Evolutionary conservation across 2,329 filamentous ascomycete genomes (phyloP).

Genomic region (Thielaviopsis ethacetica): DNA sequence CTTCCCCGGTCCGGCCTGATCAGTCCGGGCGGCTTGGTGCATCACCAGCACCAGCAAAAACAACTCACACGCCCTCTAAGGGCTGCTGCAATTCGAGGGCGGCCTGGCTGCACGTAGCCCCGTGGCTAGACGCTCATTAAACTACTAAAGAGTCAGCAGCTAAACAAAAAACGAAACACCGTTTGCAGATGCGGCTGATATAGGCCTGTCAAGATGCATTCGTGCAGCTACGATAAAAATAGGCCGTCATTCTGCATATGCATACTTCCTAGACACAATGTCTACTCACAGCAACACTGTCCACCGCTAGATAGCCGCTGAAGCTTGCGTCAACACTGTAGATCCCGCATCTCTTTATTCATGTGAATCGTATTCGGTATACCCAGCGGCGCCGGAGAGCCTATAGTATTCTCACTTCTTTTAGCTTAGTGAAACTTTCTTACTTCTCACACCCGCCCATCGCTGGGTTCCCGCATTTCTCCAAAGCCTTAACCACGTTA

Average conservation of each 20-base stretch:
- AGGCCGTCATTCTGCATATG: not conserved
- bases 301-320: not conserved
- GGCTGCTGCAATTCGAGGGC: not conserved
- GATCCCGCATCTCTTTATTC: not conserved
- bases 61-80: not conserved
- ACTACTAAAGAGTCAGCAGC: not conserved
- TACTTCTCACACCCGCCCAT: not conserved
- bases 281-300: too few relatives aligned
- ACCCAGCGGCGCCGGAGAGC: not conserved
- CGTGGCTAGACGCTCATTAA: not conserved
- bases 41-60: not conserved
- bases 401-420: not conserved
- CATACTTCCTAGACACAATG: too few relatives aligned
- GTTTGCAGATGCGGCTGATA: not conserved
- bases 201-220: not conserved
- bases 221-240: not conserved
- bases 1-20: not conserved
- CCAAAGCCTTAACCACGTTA: not conserved
- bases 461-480: too few relatives aligned
- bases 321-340: not conserved
- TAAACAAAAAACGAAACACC: not conserved
- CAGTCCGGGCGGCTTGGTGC: not conserved
- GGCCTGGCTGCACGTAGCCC: not conserved
- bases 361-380: not conserved
- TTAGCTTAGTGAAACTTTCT: not conserved